Evolutionary conservation across 768 basidiomycete species (phyloP).

Genomic region (Lenzites betulinus): DNA sequence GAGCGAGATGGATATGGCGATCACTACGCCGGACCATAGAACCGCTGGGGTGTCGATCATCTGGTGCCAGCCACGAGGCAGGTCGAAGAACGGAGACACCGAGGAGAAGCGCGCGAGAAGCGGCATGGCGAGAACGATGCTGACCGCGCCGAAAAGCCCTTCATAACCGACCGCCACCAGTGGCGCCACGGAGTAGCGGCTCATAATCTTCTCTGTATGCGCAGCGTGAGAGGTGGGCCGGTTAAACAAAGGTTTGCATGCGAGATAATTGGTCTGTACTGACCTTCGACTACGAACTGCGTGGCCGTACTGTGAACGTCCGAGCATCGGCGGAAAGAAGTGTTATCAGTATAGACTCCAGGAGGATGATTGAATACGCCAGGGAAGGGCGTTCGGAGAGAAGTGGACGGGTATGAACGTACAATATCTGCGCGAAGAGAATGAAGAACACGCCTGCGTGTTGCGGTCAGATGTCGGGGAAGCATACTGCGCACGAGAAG

Average conservation of each 20-base stretch:
- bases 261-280: background rate
- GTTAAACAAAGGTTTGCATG: background rate
- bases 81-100: constrained; percentile 74
- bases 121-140: constrained; percentile 78
- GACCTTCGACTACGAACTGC: constrained; percentile 86
- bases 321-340: constrained; percentile 11
- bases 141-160: constrained; percentile 86
- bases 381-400: background rate
- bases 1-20: constrained; percentile 52
- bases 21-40: constrained; percentile 45
- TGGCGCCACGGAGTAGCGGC: constrained; percentile 81
- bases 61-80: constrained; percentile 87
- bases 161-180: constrained; percentile 94
- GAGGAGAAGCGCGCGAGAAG: constrained; percentile 72
- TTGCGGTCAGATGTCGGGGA: constrained; percentile 18
- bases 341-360: background rate
- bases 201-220: constrained; percentile 82
- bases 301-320: constrained; percentile 67
- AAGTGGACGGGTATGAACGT: constrained; percentile 36
- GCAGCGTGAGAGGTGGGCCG: constrained; percentile 1
- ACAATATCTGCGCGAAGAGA: constrained; percentile 94
- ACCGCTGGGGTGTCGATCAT: constrained; percentile 75
- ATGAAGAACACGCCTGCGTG: constrained; percentile 84
- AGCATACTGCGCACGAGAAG: constrained; percentile 14
- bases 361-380: background rate